Conservation (phyloP, 140 eudicot genomes). For the Senecio squalidus region DNA sequence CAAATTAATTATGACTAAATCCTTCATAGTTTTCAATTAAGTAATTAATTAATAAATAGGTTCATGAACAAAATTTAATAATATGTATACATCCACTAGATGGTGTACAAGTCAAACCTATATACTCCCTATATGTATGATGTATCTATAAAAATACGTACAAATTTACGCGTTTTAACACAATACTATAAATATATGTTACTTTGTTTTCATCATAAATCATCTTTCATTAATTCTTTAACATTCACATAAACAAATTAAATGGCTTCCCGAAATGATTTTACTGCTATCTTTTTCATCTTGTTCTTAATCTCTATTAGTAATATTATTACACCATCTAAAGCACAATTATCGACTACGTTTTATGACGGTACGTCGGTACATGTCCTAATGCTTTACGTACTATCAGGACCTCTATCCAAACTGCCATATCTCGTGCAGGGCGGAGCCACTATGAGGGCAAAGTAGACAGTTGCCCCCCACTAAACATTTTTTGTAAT, state of each 20-base stretch:
- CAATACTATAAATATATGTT: background rate
- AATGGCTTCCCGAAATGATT: background rate
- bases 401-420: constrained; percentile 17
- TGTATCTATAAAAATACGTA: too few relatives aligned
- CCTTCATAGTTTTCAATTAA: background rate
- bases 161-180: background rate
- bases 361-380: constrained; percentile 21
- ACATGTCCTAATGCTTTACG: constrained; percentile 25
- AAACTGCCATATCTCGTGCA: constrained; percentile 15
- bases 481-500: too few relatives aligned
- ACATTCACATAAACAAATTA: background rate
- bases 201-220: background rate
- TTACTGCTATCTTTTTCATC: background rate
- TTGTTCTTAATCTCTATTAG: background rate
- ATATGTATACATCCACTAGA: too few relatives aligned
- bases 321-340: constrained; percentile 2
- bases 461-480: too few relatives aligned
- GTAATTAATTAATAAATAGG: too few relatives aligned
- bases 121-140: too few relatives aligned
- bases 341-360: constrained; percentile 29
- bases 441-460: too few relatives aligned
- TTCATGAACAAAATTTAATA: background rate
- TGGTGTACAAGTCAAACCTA: too few relatives aligned
- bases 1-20: background rate
- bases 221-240: background rate